Base-by-base conservation (phyloP, 495 filamentous ascomycete genomes). In the Trichoderma virens region DNA sequence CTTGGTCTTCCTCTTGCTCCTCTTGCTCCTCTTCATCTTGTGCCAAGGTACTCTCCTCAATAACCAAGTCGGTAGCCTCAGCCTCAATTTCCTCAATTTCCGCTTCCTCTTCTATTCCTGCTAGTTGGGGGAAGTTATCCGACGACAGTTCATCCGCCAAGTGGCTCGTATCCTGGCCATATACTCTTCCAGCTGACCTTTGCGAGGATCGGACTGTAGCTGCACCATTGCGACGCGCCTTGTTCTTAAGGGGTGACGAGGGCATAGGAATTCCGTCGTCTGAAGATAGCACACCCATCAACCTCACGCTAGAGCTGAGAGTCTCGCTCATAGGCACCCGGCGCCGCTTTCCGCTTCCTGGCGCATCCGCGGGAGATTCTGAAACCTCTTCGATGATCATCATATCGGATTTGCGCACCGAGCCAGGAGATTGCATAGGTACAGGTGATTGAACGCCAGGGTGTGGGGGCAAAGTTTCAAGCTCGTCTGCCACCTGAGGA, bases 351-450 rank as follows among this genome's bases (percentile, higher is more conserved):
- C 72, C 71, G 62, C 77, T 82, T 39, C 80, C 81, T 3, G 80
- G 81, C 30, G 78, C 79, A 64, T 77, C 71, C 16, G 54, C 72
- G 3, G 82, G 80, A 61, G 79, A 81, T 65, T 84, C 81, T 60
- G 69, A 71, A 3, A 84, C 74, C 65, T 79, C 78, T 59, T 76
- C 72, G 23, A 66, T 56, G 6, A 35, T 61, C 66, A 31, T 56
- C 60, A n/a, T n/a, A n/a, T 61, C 54, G 28, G 20, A 34, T 16
- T 25, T 56, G 27, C 35, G 23, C 6, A 66, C 32, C 6, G 69
- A 56, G 34, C 61, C 63, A 9, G 28, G 32, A 1, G 60, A 56
- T 20, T 34, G 51, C 27, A 56, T 14, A 0, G 3, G 51, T n/a
- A 25, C 51, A 56, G 51, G 9, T 16, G 51, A 34, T 60, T 32